phyloP scores from a whole-genome alignment of 768 basidiomycete species.

The Russula abietina region DNA sequence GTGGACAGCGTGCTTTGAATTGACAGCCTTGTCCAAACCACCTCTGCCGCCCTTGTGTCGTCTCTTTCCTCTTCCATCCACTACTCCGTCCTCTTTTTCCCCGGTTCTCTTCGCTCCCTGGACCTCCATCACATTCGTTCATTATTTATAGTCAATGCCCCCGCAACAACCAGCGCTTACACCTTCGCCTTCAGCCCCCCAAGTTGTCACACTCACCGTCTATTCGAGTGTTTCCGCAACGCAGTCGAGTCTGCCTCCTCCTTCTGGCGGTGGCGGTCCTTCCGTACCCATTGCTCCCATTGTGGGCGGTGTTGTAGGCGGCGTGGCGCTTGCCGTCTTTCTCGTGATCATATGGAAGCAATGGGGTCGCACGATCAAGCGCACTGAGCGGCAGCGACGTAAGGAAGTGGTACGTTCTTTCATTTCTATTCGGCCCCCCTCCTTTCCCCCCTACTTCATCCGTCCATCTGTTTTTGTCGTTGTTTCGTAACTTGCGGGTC shows the following conservation, averaged over 20 bases:
- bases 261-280: neutral
- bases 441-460: neutral
- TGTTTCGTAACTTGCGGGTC: no score
- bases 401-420: conserved; percentile 30
- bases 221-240: neutral
- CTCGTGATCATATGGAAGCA: conserved; percentile 41
- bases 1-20: no score
- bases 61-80: neutral
- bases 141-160: neutral
- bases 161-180: neutral
- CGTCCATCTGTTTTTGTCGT: neutral
- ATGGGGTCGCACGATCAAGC: conserved; percentile 42
- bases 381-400: conserved; percentile 31
- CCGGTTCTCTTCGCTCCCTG: no score
- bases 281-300: conserved; percentile 45
- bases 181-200: neutral
- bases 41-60: neutral
- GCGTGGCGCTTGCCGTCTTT: conserved; percentile 41
- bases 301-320: conserved; percentile 45
- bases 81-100: neutral
- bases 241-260: conserved; percentile 5
- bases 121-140: no score
- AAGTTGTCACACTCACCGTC: conserved; percentile 19
- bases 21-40: no score
- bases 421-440: neutral